Conservation (phyloP, 192 early-diverging fungal genomes). For the Paraglomus brasilianum region DNA sequence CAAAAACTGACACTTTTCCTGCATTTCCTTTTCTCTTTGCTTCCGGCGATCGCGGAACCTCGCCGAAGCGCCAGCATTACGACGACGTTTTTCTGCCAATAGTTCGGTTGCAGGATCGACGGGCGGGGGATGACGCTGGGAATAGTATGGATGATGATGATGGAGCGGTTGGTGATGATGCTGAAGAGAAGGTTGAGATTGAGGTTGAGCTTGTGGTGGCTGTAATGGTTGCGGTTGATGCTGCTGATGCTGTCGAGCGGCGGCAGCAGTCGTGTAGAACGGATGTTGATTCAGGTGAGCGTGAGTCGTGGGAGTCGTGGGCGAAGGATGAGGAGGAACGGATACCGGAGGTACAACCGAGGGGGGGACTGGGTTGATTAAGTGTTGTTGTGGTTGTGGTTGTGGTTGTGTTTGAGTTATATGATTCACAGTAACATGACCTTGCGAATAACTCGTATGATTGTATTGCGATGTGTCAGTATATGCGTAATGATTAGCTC, state of each 20-base stretch:
- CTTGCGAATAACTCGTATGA: too few relatives aligned
- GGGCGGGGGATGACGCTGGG: not conserved
- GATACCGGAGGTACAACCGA: not conserved
- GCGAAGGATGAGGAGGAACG: not conserved
- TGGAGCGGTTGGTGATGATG: slow-evolving; percentile 29
- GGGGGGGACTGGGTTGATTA: too few relatives aligned
- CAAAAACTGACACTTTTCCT: slow-evolving; percentile 50
- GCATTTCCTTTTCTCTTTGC: slow-evolving; percentile 58
- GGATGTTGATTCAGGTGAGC: not conserved
- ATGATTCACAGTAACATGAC: not conserved
- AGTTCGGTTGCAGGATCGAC: slow-evolving; percentile 45
- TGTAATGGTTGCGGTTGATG: not conserved
- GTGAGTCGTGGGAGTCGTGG: not conserved
- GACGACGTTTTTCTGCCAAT: slow-evolving; percentile 57
- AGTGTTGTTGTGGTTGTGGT: not conserved
- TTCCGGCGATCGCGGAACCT: slow-evolving; percentile 66
- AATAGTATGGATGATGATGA: slow-evolving; percentile 16
- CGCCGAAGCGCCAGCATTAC: slow-evolving; percentile 65
- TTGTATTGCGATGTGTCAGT: slow-evolving; percentile 4
- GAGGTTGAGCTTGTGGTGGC: not conserved
- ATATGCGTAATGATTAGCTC: not conserved
- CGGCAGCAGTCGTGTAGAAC: not conserved
- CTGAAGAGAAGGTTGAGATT: not conserved
- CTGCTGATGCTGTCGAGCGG: not conserved
- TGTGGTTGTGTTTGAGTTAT: not conserved